These are phyloP conservation scores for Septoria petroselini DNA, from an alignment of 2,329 filamentous ascomycete species.

Conservation along the genomic window DNA sequence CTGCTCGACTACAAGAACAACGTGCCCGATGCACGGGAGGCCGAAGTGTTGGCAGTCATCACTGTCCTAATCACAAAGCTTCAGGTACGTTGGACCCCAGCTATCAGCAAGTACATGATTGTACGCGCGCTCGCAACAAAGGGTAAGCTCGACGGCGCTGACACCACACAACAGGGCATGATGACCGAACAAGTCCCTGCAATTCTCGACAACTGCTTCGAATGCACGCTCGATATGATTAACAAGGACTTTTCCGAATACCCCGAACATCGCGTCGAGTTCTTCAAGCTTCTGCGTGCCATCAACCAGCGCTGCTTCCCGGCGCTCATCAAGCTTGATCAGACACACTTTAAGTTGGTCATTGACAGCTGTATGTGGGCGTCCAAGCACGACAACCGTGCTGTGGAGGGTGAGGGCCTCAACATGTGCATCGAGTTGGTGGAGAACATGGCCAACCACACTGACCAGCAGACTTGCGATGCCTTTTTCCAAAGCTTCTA, in stretches of 20 bases:
- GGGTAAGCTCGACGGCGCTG: slow-evolving; percentile 30
- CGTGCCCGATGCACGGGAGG: slow-evolving; percentile 89
- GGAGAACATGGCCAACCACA: slow-evolving; percentile 86
- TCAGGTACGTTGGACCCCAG: slow-evolving; percentile 69
- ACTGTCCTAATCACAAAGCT: slow-evolving; percentile 96
- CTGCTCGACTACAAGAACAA: slow-evolving; percentile 96
- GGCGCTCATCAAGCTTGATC: slow-evolving; percentile 87
- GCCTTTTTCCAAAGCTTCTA: slow-evolving; percentile 99
- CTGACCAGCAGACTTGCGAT: slow-evolving; percentile 79
- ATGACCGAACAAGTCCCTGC: slow-evolving; percentile 98
- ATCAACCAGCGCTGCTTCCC: slow-evolving; percentile 99
- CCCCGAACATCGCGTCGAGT: slow-evolving; percentile 97
- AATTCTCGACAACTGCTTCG: slow-evolving; percentile 98
- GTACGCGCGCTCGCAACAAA: slow-evolving; percentile 29
- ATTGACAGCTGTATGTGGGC: slow-evolving; percentile 99
- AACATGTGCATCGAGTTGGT: slow-evolving; percentile 98
- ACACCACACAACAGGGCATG: slow-evolving; percentile 58
- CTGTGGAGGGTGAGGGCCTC: slow-evolving; percentile 91
- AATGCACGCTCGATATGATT: slow-evolving; percentile 98
- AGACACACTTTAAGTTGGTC: slow-evolving; percentile 97
- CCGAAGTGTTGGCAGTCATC: slow-evolving; percentile 95
- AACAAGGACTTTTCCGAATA: slow-evolving; percentile 99
- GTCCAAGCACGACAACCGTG: slow-evolving; percentile 99
- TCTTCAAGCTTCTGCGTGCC: slow-evolving; percentile 92
- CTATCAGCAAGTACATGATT: slow-evolving; percentile 52